Base-by-base conservation (phyloP, 2,329 filamentous ascomycete genomes). In the Tolypocladium ovalisporum region DNA sequence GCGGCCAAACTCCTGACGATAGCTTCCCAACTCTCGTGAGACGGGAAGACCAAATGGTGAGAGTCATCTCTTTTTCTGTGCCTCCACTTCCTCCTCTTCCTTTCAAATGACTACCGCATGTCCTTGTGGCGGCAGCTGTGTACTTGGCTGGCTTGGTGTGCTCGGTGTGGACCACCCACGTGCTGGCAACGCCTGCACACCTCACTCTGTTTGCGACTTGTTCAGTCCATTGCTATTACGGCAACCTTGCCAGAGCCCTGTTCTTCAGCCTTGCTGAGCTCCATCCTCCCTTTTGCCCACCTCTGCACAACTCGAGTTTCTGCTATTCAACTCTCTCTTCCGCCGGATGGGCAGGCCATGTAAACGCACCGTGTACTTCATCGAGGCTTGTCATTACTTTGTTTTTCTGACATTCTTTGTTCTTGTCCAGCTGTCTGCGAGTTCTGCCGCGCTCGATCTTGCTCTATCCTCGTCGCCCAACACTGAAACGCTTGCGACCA, bases 21-120 rank as follows among this genome's bases (percentile, higher is more conserved):
- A 87, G 85, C 67, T 97, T 97, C 66, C 91, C 92, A 35, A 92
- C 93, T 60, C 80, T 94, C 62, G 83, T 89, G 66, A 83, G 87
- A 57, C 84, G 85, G 62, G 79, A 82, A 56, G 76, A 75, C 54
- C 78, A 80, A 59, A 72, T 83, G 67, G 82, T 85, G 73, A 75
- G 79, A 35, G 8, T 1, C 22, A 4, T 22, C 32, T 9, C 13
- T 32, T 24, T 29, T 54, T 52, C 29, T 15, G 12, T 22, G 47
- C 61, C 36, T 19, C 15, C 15, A 1, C 36, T n/a, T 39, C 36
- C 19, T 19, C 36, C 36, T 19, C 51, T 22, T 6, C 47, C 19
- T 10, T 6, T 5, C 17, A 29, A 52, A 10, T 2, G 37, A 22
- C 5, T 35, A 3, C 47, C 8, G 47, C 29, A 52, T 22, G 17